These are phyloP conservation scores for Oenanthe javanica DNA, from an alignment of 140 eudicot genomes.

Conservation along the genomic window DNA sequence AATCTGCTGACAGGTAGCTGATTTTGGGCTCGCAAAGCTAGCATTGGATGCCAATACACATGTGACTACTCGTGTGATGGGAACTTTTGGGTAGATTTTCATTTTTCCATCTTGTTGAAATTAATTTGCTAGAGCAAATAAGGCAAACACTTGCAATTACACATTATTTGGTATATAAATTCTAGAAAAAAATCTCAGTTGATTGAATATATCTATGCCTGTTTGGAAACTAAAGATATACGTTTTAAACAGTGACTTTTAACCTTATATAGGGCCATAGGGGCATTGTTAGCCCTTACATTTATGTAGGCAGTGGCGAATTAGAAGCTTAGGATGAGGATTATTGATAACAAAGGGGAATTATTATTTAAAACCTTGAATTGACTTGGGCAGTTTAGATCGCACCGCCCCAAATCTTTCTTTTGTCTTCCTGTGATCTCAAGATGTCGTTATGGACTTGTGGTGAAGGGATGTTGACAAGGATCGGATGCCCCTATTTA, in stretches of 20 bases:
- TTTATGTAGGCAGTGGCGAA: not conserved
- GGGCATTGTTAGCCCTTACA: not conserved
- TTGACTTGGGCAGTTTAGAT: not conserved
- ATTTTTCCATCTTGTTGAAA: not conserved
- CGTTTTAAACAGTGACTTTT: not conserved
- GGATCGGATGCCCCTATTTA: not conserved
- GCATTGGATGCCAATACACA: constrained; percentile 83
- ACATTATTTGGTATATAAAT: not conserved
- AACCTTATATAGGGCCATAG: not conserved
- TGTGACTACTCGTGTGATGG: constrained; percentile 97
- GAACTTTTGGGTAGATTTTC: constrained; percentile 78
- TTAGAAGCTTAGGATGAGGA: not conserved
- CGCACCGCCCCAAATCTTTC: not conserved
- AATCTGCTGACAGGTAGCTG: constrained; percentile 70
- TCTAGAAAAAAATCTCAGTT: not conserved
- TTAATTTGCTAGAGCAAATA: not conserved
- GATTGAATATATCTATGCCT: not conserved
- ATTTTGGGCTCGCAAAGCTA: constrained; percentile 97
- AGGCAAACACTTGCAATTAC: not conserved
- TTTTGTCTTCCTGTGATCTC: not conserved
- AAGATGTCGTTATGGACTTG: not conserved
- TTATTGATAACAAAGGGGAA: not conserved
- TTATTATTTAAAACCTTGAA: not conserved
- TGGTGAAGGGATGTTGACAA: not conserved
- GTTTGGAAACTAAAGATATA: not conserved